Base-by-base conservation (phyloP, 306 rosid genomes). In the Pyrus pyrifolia region DNA sequence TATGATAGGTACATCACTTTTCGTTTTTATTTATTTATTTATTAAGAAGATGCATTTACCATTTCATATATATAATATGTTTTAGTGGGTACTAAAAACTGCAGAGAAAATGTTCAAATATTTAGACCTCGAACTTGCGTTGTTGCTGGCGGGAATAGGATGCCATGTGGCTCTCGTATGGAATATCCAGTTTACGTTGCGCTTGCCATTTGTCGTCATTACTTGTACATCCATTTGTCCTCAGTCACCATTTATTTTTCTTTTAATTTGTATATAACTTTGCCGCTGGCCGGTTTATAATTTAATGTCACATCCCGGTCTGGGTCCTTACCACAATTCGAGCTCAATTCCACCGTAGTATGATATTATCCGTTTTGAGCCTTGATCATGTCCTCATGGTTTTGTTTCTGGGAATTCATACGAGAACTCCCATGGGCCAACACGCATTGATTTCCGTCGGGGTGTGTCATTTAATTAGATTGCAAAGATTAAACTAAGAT, bases 201-300 rank as follows among this genome's bases (percentile, higher is more conserved):
- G 70, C 70, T 29, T 62, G 78, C 78, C 70, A 74, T 74, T 23
- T 62, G 78, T 62, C 70, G 22, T 44, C 45, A 5, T 49, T 49
- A 5, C 55, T 49, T 5, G 2, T 49, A 49, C 8, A 17, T 49
- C 21, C 55, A 33, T 66, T 38, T 66, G 14, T n/a, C 49, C 23
- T 66, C 27, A 21, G 9, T 33, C 70, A 35, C 40, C 40, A 35
- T 35, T 35, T 35, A 25, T 60, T 60, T 23, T 60, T 60, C 45
- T 31, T 8, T 25, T 31, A 11, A 25, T 55, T 27, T 73, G 21
- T 29, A 63, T 60, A 18, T 17, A 73, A 19, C 46, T 62, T 74
- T 74, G 70, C 49, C 25, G 78, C 46, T 45, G 45, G 70, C 70
- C 78, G 70, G 55, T 15, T 15, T 49, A 49, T 49, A 5, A 49